Base-by-base conservation (phyloP, 1,139 yeast genomes). In the Yamadazyma dendronema region DNA sequence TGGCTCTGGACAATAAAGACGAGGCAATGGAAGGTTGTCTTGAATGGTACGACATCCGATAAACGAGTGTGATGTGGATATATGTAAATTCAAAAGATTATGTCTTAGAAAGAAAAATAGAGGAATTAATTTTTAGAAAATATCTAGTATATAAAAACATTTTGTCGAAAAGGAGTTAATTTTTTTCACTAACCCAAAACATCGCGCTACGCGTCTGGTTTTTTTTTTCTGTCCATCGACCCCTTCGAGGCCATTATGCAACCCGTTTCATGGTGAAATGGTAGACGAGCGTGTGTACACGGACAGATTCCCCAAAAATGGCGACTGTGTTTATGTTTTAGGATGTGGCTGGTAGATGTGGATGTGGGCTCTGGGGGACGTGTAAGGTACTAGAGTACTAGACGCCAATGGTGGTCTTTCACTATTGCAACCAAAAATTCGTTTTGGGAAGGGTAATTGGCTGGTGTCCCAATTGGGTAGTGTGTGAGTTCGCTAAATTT, bases 11-110 rank as follows among this genome's bases (percentile, higher is more conserved):
- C 39, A 57, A 56, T 30, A 65, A 47, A 30, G 72, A 63, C 36
- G 71, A 61, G 22, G 67, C 54, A 39, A 67, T 61, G 28, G 72
- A 67, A 15, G 65, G 62, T 47, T 59, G 71, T 53, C 73, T 65
- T 24, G 72, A 64, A 44, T 64, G 72, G 39, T 51, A 50, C 23
- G 70, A 54, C 70, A 65, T 65, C 8, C 22, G 12, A 15, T 3
- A 19, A 31, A 35, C 39, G 34, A 34, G 22, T 25, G 32, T 27
- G 30, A 23, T 29, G 17, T 23, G 16, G 31, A 11, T 12, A 12
- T 17, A 9, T 8, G 26, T 12, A 19, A 13, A 16, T 10, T n/a
- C n/a, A n/a, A n/a, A n/a, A n/a, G n/a, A n/a, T n/a, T n/a, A n/a
- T n/a, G n/a, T n/a, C n/a, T n/a, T n/a, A n/a, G n/a, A 10, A 24